A percentile compares a stretch with the other conserved stretches of the same genome.
Evolutionary conservation across 2,329 filamentous ascomycete genomes (phyloP).

Genomic region (Phyllosticta citribraziliensis): DNA sequence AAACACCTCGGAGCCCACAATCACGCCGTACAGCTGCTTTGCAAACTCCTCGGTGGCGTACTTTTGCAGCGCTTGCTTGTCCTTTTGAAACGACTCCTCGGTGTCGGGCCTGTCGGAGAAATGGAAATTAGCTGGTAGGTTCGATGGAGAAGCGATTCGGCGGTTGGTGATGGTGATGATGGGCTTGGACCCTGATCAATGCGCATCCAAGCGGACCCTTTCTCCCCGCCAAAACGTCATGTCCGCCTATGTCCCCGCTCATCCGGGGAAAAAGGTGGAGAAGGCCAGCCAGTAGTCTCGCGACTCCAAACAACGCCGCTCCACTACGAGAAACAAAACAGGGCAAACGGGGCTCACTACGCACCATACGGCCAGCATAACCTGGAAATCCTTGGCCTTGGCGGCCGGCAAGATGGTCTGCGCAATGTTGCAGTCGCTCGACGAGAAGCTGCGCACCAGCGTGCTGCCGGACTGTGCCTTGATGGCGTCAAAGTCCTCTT

Average conservation of each 20-base stretch:
- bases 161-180: not conserved
- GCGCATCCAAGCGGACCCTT: not conserved
- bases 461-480: slow-evolving; percentile 39
- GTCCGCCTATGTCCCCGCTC: not conserved
- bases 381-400: slow-evolving; percentile 53
- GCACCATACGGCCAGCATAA: slow-evolving; percentile 62
- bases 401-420: slow-evolving; percentile 56
- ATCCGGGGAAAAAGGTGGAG: not conserved
- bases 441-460: slow-evolving; percentile 57
- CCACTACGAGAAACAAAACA: not conserved
- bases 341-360: slow-evolving; percentile 14
- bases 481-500: slow-evolving; percentile 55
- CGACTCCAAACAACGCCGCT: not conserved
- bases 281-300: not conserved
- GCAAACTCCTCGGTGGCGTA: slow-evolving; percentile 39
- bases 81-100: slow-evolving; percentile 50
- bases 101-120: slow-evolving; percentile 45
- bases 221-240: not conserved
- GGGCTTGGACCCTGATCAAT: not conserved
- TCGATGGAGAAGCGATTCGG: not conserved
- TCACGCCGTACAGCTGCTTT: slow-evolving; percentile 56
- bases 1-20: slow-evolving; percentile 60
- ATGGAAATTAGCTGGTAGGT: not conserved
- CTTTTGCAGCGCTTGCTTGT: slow-evolving; percentile 48
- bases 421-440: slow-evolving; percentile 56